phyloP scores from a whole-genome alignment of 108 stramenopile genomes.

The Cyclotella atomus region DNA sequence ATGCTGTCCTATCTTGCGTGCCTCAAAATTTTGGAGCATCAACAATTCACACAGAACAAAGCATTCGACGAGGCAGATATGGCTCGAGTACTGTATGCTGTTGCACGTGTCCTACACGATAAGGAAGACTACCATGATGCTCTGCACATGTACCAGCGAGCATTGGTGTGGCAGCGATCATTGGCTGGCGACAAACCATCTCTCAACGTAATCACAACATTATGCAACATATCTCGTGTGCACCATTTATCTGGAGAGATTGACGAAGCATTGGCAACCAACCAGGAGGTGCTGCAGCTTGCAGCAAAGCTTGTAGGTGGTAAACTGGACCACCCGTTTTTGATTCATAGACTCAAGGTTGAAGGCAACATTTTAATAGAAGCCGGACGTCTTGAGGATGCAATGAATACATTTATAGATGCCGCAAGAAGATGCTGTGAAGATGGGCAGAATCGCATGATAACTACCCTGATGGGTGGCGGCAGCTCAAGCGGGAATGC shows the following conservation, averaged over 20 bases:
- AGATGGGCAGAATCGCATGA: conserved; percentile 43
- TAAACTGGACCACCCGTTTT: conserved; percentile 53
- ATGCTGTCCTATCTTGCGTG: conserved; percentile 53
- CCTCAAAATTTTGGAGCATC: conserved; percentile 50
- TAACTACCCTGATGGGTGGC: conserved; percentile 37
- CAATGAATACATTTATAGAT: conserved; percentile 50
- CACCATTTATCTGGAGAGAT: conserved; percentile 52
- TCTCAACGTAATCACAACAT: conserved; percentile 44
- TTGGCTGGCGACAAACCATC: conserved; percentile 23
- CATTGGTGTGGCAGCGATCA: conserved; percentile 28
- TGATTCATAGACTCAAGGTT: conserved; percentile 43
- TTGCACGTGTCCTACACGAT: conserved; percentile 55
- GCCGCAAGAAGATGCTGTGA: conserved; percentile 46
- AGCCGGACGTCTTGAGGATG: conserved; percentile 50
- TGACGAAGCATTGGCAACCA: conserved; percentile 41
- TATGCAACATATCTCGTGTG: conserved; percentile 53
- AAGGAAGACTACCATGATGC: conserved; percentile 58
- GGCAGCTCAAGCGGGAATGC: conserved; percentile 7
- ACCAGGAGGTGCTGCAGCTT: conserved; percentile 40
- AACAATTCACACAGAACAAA: conserved; percentile 32
- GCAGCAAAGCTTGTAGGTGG: conserved; percentile 22
- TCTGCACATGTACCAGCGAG: conserved; percentile 50
- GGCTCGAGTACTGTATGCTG: conserved; percentile 43
- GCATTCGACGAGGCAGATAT: conserved; percentile 34
- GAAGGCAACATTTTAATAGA: conserved; percentile 51